Evolutionary conservation across 176 grass and related monocot genomes (phyloP).

Genomic region (Juncus inflexus): DNA sequence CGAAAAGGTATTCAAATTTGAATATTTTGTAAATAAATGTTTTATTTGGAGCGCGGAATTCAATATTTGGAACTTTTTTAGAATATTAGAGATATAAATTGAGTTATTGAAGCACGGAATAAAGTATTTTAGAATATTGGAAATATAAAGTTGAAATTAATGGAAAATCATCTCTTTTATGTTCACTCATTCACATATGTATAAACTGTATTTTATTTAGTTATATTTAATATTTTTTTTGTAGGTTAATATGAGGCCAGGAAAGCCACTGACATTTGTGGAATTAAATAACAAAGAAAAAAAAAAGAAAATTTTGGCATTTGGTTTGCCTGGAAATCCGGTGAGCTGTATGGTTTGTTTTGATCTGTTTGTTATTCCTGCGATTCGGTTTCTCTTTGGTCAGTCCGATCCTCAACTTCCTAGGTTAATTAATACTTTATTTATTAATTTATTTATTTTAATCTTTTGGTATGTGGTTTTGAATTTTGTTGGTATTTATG

Average conservation of each 20-base stretch:
- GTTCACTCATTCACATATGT: background rate
- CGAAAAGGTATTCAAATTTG: constrained; percentile 59
- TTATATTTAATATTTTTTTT: constrained; percentile 16
- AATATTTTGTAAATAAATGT: constrained; percentile 1
- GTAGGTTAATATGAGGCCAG: constrained; percentile 84
- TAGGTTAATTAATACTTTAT: constrained; percentile 41
- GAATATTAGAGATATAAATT: too few species aligned
- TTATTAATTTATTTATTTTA: background rate
- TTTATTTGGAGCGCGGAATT: background rate
- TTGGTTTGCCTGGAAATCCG: constrained; percentile 98
- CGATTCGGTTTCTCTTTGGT: constrained; percentile 63
- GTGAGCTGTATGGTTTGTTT: constrained; percentile 96
- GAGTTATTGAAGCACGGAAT: too few species aligned
- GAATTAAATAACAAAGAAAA: constrained; percentile 43
- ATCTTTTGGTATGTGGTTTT: background rate
- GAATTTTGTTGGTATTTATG: too few species aligned
- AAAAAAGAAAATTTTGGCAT: constrained; percentile 59
- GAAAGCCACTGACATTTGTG: constrained; percentile 87
- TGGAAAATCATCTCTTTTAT: background rate
- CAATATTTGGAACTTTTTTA: too few species aligned
- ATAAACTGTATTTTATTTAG: too few species aligned
- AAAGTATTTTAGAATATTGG: too few species aligned
- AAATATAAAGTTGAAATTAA: too few species aligned
- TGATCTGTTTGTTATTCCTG: constrained; percentile 78
- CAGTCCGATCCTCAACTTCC: constrained; percentile 73